A percentile compares a stretch with the other conserved stretches of the same genome.
These are phyloP conservation scores for Penstemon davidsonii DNA, from an alignment of 257 asterid genomes.

Conservation along the genomic window DNA sequence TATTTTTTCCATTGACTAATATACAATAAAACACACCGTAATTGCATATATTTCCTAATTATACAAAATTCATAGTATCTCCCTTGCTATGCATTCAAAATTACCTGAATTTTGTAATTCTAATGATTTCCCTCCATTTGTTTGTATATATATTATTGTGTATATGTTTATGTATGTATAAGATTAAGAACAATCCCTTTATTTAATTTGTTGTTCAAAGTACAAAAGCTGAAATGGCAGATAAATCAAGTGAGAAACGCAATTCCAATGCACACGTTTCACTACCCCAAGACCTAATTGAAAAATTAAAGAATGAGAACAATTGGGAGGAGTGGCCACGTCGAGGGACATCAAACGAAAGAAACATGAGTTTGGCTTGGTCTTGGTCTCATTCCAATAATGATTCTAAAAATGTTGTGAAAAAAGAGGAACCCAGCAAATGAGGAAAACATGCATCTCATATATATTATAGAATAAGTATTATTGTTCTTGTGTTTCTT, in stretches of 20 bases:
- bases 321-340: constrained; percentile 45
- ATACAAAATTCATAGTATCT: neutral
- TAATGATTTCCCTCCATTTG: too few relatives aligned
- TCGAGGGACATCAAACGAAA: constrained; percentile 34
- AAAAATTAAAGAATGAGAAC: constrained; percentile 29
- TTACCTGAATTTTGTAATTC: neutral
- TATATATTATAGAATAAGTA: too few relatives aligned
- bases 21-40: neutral
- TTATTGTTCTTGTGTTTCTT: too few relatives aligned
- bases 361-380: constrained; percentile 25
- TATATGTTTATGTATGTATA: neutral
- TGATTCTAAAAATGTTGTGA: too few relatives aligned
- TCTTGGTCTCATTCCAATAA: constrained; percentile 11
- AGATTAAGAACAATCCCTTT: neutral
- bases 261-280: constrained; percentile 7
- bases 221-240: neutral
- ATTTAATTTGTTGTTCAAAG: neutral
- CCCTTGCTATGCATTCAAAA: too few relatives aligned
- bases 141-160: too few relatives aligned
- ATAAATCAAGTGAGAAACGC: neutral
- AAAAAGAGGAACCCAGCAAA: too few relatives aligned
- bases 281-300: constrained; percentile 27
- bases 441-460: too few relatives aligned
- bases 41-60: neutral
- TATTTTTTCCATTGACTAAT: neutral